A percentile compares a stretch with the other conserved stretches of the same genome.
Evolutionary conservation across 345 rosid genomes (phyloP).

Genomic region (Carallia brachiata): DNA sequence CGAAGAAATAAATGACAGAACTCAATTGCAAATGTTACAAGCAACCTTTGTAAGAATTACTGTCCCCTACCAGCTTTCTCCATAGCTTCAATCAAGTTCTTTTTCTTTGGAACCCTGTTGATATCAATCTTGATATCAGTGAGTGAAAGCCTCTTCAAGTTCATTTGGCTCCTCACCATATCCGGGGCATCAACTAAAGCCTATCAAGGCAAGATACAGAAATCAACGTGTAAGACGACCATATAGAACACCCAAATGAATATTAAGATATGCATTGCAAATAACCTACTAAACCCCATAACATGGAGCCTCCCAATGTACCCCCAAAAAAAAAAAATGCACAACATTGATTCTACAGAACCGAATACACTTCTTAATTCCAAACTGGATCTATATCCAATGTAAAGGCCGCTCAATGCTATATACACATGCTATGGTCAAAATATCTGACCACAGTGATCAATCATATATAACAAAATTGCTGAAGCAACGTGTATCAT

Average conservation of each 20-base stretch:
- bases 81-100: constrained; percentile 81
- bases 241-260: background rate
- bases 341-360: background rate
- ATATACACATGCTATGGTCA: no score
- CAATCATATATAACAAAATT: no score
- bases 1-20: background rate
- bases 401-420: no score
- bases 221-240: background rate
- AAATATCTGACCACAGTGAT: no score
- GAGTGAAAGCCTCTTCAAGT: constrained; percentile 86
- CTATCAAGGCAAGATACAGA: constrained; percentile 26
- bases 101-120: constrained; percentile 76
- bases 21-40: background rate
- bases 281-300: background rate
- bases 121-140: constrained; percentile 85
- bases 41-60: background rate
- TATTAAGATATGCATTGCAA: no score
- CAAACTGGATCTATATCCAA: no score
- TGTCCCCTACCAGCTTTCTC: constrained; percentile 74
- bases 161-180: constrained; percentile 89
- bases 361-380: no score
- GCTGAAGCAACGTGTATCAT: no score
- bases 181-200: constrained; percentile 95
- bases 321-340: no score
- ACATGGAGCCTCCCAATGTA: background rate